A percentile compares a stretch with the other conserved stretches of the same genome.
These are phyloP conservation scores for Erysimum cheiri DNA, from an alignment of 441 rosid genomes.

Conservation along the genomic window DNA sequence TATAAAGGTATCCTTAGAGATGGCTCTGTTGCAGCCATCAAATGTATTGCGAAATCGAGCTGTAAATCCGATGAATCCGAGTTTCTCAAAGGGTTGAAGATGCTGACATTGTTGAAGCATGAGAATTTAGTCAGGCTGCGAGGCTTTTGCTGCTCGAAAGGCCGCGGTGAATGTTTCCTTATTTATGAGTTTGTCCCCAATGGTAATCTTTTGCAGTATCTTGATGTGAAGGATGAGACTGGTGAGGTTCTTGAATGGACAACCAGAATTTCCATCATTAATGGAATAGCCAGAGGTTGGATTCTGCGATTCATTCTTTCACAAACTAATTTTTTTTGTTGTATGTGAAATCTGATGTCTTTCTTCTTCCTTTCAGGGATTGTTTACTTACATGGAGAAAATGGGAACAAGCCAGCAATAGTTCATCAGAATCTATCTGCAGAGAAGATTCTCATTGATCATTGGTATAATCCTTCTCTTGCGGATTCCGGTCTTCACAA, in stretches of 20 bases:
- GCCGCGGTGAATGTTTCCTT: constrained; percentile 91
- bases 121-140: constrained; percentile 79
- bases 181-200: constrained; percentile 79
- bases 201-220: constrained; percentile 77
- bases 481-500: constrained; percentile 83
- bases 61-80: constrained; percentile 88
- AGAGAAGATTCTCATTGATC: constrained; percentile 75
- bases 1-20: constrained; percentile 85
- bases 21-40: constrained; percentile 71
- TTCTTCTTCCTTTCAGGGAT: constrained; percentile 60
- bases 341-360: constrained; percentile 16
- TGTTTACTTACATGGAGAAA: constrained; percentile 65
- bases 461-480: constrained; percentile 65
- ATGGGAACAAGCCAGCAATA: constrained; percentile 63
- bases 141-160: constrained; percentile 95
- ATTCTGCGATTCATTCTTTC: constrained; percentile 10
- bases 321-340: neutral
- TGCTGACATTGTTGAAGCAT: constrained; percentile 75
- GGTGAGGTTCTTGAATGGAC: constrained; percentile 82
- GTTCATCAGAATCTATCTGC: constrained; percentile 90
- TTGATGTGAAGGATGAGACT: constrained; percentile 64
- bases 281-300: constrained; percentile 90
- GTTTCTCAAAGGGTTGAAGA: constrained; percentile 81
- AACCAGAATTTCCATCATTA: constrained; percentile 70
- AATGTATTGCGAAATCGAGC: constrained; percentile 79